These are phyloP conservation scores for Atkinsonella hypoxylon DNA, from an alignment of 2,329 filamentous ascomycete genomes.

Conservation along the genomic window DNA sequence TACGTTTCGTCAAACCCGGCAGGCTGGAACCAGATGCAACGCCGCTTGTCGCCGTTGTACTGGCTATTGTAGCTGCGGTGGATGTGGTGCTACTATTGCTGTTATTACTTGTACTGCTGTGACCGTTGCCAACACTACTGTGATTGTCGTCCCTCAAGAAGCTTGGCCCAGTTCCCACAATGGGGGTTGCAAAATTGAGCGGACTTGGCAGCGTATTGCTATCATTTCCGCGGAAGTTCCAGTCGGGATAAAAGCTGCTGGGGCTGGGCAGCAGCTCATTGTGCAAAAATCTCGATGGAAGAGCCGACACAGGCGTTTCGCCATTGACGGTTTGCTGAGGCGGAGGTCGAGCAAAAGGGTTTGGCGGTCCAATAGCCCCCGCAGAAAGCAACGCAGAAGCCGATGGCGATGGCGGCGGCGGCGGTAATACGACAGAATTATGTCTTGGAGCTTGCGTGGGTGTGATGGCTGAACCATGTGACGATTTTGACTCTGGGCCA, in stretches of 20 bases:
- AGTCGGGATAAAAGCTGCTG: conserved; percentile 84
- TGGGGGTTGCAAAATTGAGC: conserved; percentile 81
- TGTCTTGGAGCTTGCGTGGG: conserved; percentile 43
- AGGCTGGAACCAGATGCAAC: conserved; percentile 6
- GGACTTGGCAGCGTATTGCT: conserved; percentile 86
- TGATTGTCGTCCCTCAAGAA: conserved; percentile 46
- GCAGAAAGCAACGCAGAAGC: conserved; percentile 77
- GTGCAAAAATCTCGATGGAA: conserved; percentile 83
- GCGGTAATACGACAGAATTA: conserved; percentile 69
- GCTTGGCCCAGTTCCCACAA: conserved; percentile 48
- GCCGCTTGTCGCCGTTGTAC: conserved; percentile 8
- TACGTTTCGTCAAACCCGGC: conserved; percentile 33
- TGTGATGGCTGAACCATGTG: conserved; percentile 46
- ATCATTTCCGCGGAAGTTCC: conserved; percentile 62
- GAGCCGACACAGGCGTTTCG: conserved; percentile 74
- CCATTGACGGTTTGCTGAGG: conserved; percentile 52
- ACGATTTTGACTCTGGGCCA: conserved; percentile 57
- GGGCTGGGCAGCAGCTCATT: conserved; percentile 83
- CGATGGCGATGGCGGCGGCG: conserved; percentile 86
- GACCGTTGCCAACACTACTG: conserved; percentile 8
- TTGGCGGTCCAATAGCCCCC: conserved; percentile 82
- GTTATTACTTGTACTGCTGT: conserved; percentile 9
- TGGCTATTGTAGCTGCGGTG: conserved; percentile 6
- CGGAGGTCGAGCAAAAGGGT: conserved; percentile 83
- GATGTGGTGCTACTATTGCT: conserved; percentile 12